Base-by-base conservation (phyloP, 768 basidiomycete species). In the Exsudoporus frostii region DNA sequence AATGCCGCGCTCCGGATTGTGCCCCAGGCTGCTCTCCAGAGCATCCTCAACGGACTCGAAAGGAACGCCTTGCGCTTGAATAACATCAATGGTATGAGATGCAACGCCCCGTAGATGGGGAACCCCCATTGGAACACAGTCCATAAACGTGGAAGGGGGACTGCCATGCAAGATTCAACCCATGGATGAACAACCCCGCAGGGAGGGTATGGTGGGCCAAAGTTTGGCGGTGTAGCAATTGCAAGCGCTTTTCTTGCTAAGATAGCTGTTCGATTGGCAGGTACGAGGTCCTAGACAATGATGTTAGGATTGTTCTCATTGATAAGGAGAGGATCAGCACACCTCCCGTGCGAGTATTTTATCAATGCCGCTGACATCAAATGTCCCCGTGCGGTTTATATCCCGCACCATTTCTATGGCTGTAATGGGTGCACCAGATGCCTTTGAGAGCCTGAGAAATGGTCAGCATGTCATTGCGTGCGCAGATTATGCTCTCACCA, bases 1-100 rank as follows among this genome's bases (percentile, higher is more conserved):
- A 98, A 98, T 0, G 92, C 84, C 1, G 88, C 90, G 64, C 91
- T 94, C 38, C 94, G 76, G 56, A 83, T 68, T 22, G 91, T 92
- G 8, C 92, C 93, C 65, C 81, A 69, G 0, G 79, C 73, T 0
- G 89, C 84, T 53, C 77, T 81, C 9, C 83, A 64, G 1, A 93
- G 69, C 73, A 94, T 85, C 38, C 72, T 74, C 20, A 77, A 67
- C 0, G 94, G 94, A 60, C 85, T 81, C 39, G 79, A 74, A 45
- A 79, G 62, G 66, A 96, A 89, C 0, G 74, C 70, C 24, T 79
- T 76, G 36, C 87, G 76, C 61, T 91, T 90, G 70, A 98, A 92
- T 5, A 97, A 73, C 11, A 98, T 73, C 43, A 86, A 79, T 1
- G 96, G 95, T 27, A 97, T 81, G 54, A 97, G 80, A 68, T 98